Evolutionary conservation across 371 early-diverging fungal genomes (phyloP).

Genomic region (Apophysomyces sp.): DNA sequence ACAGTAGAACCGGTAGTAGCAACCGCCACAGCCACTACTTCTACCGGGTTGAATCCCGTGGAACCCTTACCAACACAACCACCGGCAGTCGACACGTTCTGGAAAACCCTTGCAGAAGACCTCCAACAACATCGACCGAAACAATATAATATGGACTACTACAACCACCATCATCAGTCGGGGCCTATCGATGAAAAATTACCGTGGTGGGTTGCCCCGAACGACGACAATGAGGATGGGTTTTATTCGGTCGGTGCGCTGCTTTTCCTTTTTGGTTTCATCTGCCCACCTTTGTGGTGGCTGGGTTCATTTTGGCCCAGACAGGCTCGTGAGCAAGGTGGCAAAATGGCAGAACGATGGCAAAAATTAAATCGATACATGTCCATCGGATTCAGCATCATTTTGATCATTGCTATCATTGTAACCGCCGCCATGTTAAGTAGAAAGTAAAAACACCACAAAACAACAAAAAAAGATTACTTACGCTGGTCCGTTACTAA

Average conservation of each 20-base stretch:
- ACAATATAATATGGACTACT: not conserved
- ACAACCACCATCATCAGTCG: not conserved
- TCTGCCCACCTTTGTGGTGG: conserved; percentile 49
- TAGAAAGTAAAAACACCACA: not conserved
- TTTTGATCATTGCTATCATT: conserved; percentile 35
- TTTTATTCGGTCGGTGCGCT: conserved; percentile 30
- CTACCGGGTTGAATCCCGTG: not conserved
- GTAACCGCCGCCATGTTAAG: conserved; percentile 6
- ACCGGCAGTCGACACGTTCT: not conserved
- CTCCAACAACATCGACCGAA: conserved; percentile 1
- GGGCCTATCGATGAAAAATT: not conserved
- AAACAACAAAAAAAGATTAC: too few species aligned
- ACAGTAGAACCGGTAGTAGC: too few species aligned
- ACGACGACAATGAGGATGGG: conserved; percentile 29
- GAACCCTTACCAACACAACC: not conserved
- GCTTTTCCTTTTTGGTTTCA: conserved; percentile 44
- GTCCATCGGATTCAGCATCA: conserved; percentile 46
- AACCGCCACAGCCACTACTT: too few species aligned
- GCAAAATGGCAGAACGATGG: conserved; percentile 49
- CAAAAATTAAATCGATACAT: conserved; percentile 39
- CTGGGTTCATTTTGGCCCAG: conserved; percentile 39
- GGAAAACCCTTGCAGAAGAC: not conserved
- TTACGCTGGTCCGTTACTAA: too few species aligned
- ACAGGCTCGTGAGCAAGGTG: conserved; percentile 26
- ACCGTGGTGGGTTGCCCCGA: conserved; percentile 28